These are phyloP conservation scores for Exophiala oligosperma DNA, from an alignment of 2,329 filamentous ascomycete species.

Conservation along the genomic window DNA sequence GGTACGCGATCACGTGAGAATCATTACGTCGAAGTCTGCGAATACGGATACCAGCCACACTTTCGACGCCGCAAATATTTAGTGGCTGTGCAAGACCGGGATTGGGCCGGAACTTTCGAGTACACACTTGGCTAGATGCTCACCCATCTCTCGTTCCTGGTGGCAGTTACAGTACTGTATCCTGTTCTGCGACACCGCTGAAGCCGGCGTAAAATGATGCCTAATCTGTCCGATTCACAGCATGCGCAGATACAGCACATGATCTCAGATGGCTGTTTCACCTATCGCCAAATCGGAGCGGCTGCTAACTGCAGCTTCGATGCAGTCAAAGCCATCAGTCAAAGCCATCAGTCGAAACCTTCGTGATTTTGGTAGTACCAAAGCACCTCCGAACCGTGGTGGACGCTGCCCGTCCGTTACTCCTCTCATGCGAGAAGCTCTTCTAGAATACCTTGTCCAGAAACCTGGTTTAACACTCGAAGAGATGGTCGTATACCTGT, in stretches of 20 bases:
- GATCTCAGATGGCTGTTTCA: not conserved
- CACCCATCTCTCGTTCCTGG: not conserved
- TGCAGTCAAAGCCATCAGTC: conserved; percentile 11
- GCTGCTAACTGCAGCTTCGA: conserved; percentile 29
- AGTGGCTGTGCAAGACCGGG: not conserved
- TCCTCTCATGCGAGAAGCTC: conserved; percentile 30
- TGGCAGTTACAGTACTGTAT: not conserved
- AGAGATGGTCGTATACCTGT: conserved; percentile 33
- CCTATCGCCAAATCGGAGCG: conserved; percentile 24
- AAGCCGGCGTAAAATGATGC: not conserved
- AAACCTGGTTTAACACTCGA: conserved; percentile 33
- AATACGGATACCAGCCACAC: not conserved
- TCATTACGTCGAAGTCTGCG: not conserved
- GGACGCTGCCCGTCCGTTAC: not conserved
- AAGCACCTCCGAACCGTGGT: conserved; percentile 1
- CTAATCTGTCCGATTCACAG: not conserved
- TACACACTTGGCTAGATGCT: not conserved
- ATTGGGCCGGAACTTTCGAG: not conserved
- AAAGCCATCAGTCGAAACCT: conserved; percentile 23
- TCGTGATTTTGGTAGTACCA: conserved; percentile 17
- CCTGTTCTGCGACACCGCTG: not conserved
- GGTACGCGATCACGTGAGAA: not conserved
- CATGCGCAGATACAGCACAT: not conserved
- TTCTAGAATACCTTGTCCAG: conserved; percentile 32
- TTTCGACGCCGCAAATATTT: not conserved